Percentiles rank a stretch among this genome's conserved stretches.
phyloP scores from a whole-genome alignment of 129 eudicot genomes.

The Flaveria bidentis region DNA sequence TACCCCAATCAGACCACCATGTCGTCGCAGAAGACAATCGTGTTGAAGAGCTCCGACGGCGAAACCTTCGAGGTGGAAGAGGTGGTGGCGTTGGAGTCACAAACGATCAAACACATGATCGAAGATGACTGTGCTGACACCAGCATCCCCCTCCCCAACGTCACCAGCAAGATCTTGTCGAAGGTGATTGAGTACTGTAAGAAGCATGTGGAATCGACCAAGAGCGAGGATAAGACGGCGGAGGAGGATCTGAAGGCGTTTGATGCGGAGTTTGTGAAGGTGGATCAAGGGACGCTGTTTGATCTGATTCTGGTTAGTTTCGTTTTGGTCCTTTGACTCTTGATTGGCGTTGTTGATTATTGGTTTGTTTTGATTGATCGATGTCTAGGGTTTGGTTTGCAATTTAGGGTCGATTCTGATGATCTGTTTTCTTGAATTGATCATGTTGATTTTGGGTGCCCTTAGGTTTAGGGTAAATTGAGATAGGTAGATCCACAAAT shows the following conservation, averaged over 20 bases:
- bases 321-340: neutral
- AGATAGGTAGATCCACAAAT: neutral
- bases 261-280: slow-evolving; percentile 72
- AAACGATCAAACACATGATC: slow-evolving; percentile 75
- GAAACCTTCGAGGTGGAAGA: slow-evolving; percentile 74
- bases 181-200: slow-evolving; percentile 92
- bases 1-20: slow-evolving; percentile 36
- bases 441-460: too few relatives aligned
- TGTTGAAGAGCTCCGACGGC: slow-evolving; percentile 63
- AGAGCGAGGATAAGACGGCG: slow-evolving; percentile 42
- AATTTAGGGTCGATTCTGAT: neutral
- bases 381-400: slow-evolving; percentile 20
- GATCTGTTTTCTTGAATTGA: too few relatives aligned
- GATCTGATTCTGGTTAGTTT: slow-evolving; percentile 68
- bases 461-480: neutral
- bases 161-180: slow-evolving; percentile 66
- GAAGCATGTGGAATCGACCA: slow-evolving; percentile 61
- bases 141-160: slow-evolving; percentile 69
- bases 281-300: slow-evolving; percentile 72
- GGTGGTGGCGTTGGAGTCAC: slow-evolving; percentile 65
- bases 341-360: neutral
- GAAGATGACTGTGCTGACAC: slow-evolving; percentile 67
- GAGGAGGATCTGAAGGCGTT: slow-evolving; percentile 68
- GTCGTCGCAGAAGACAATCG: slow-evolving; percentile 49
- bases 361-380: neutral